Base-by-base conservation (phyloP, 768 basidiomycete species). In the Termitomyces sp. region DNA sequence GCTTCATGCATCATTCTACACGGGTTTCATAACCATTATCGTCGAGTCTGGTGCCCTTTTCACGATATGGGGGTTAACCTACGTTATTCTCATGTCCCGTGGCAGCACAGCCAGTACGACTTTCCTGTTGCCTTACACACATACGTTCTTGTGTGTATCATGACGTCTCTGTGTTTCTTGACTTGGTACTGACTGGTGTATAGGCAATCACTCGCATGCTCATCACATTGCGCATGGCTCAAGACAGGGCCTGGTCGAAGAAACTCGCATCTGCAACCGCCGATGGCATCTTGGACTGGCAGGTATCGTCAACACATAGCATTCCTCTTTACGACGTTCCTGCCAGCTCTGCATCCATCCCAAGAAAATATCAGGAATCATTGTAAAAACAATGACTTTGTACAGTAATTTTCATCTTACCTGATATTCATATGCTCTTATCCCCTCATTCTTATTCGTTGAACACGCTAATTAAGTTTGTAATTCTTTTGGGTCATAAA, bases 161-260 rank as follows among this genome's bases (percentile, higher is more conserved):
- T 36, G 22, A 22, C 30, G 12, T 18, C 12, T 5, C 4, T 30
- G 16, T 32, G 1, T 33, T 20, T 16, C 6, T 16, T 44, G 14
- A 10, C 6, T 36, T 36, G 2, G 20, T 53, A 32, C 26, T 44
- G 14, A 24, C 6, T 49, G 24, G 2, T 35, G 24, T 33, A 24
- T 24, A 66, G 65, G 58, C 61, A 35, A 67, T 77, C 2, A 73
- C 74, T 7, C 65, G 75, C n/a, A 73, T 75, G 69, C 60, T 75
- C 14, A 75, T 75, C 58, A 65, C 72, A 24, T n/a, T n/a, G n/a
- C n/a, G n/a, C n/a, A n/a, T n/a, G n/a, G n/a, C n/a, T n/a, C n/a
- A n/a, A n/a, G n/a, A 73, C 53, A 68, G 71, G 18, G 75, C 75
- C 18, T 77, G 75, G 75, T 69, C 71, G 4, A 64, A 58, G 50